A percentile compares a stretch with the other conserved stretches of the same genome.
Conservation (phyloP, 148 eudicot genomes). For the Simmondsia chinensis region DNA sequence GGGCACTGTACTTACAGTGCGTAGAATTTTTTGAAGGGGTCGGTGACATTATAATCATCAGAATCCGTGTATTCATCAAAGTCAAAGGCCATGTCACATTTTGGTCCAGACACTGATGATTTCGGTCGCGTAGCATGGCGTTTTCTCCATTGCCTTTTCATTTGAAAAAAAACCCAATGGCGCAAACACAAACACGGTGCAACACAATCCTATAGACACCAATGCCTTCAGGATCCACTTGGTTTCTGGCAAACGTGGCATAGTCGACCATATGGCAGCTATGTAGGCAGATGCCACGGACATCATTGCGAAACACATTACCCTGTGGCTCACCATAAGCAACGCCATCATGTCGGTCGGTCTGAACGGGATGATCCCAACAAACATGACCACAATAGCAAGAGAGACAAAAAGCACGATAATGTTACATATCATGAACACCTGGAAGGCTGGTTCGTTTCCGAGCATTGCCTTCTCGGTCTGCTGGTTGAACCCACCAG, state of each 20-base stretch:
- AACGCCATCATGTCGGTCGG: constrained; percentile 12
- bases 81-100: too few species aligned
- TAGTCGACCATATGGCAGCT: constrained; percentile 11
- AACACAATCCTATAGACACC: constrained; percentile 9
- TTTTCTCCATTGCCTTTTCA: too few species aligned
- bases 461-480: constrained; percentile 19
- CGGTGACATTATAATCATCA: too few species aligned
- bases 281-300: constrained; percentile 11
- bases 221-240: constrained; percentile 6
- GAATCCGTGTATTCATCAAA: too few species aligned
- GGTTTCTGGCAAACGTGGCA: constrained; percentile 2
- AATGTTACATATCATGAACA: constrained; percentile 21
- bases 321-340: constrained; percentile 6
- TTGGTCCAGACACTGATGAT: too few species aligned
- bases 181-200: constrained; percentile 7
- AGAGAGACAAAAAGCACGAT: constrained; percentile 20
- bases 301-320: constrained; percentile 13
- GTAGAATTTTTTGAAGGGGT: too few species aligned
- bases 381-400: constrained; percentile 15
- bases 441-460: constrained; percentile 6
- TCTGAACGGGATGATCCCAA: constrained; percentile 15
- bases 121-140: too few species aligned
- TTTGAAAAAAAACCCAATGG: too few species aligned
- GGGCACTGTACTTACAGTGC: too few species aligned
- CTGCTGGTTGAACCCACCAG: constrained; percentile 21